Evolutionary conservation across 306 rosid genomes (phyloP).

Genomic region (Vicia sativa): DNA sequence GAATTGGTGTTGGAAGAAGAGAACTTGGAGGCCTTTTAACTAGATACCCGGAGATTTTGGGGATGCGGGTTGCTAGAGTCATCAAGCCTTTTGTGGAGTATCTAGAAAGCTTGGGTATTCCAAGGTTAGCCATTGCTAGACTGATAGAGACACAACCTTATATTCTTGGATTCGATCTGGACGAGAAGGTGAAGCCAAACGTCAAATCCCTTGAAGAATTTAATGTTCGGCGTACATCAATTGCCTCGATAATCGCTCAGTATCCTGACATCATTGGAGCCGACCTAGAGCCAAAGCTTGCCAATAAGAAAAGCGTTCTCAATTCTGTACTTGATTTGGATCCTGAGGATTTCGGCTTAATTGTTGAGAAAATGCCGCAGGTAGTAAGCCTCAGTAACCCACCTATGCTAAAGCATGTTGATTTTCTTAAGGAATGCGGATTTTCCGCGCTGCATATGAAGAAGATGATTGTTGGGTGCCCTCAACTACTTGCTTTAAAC

Average conservation of each 20-base stretch:
- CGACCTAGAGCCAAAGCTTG: conserved; percentile 72
- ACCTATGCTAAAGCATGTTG: conserved; percentile 76
- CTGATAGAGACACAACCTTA: conserved; percentile 84
- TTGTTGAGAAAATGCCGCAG: conserved; percentile 96
- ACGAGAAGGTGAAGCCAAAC: conserved; percentile 79
- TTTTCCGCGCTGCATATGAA: conserved; percentile 62
- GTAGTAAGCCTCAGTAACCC: conserved; percentile 70
- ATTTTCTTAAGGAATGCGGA: conserved; percentile 76
- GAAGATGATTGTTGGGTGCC: conserved; percentile 76
- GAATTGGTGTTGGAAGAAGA: conserved; percentile 88
- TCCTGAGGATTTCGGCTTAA: conserved; percentile 69
- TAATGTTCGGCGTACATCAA: conserved; percentile 57
- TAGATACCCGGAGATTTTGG: conserved; percentile 84
- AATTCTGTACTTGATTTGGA: conserved; percentile 63
- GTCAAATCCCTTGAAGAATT: conserved; percentile 77
- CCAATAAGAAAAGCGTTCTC: conserved; percentile 58
- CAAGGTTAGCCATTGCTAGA: conserved; percentile 84
- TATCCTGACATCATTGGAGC: conserved; percentile 85
- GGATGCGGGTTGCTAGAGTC: conserved; percentile 90
- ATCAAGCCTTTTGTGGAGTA: conserved; percentile 94
- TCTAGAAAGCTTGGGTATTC: conserved; percentile 83
- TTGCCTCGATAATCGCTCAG: conserved; percentile 79
- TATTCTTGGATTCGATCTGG: conserved; percentile 82
- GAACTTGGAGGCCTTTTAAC: conserved; percentile 88
- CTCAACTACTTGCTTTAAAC: conserved; percentile 92